A percentile compares a stretch with the other conserved stretches of the same genome.
Evolutionary conservation across 805 yeast species (phyloP).

Genomic region (Candida manassasensis): DNA sequence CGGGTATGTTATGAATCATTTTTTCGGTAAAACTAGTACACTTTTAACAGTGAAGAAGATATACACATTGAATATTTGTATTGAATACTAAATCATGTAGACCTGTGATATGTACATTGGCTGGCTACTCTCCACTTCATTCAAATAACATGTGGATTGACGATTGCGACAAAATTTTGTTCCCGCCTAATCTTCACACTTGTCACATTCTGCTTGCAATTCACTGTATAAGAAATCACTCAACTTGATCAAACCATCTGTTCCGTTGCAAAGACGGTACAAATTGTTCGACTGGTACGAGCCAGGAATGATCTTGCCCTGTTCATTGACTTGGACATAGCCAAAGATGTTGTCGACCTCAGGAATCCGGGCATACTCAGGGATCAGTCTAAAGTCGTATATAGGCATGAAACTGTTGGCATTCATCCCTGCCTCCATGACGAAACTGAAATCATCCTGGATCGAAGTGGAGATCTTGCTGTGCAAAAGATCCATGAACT

Average conservation of each 20-base stretch:
- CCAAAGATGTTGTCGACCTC: constrained; percentile 70
- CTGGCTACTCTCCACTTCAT: too few species aligned
- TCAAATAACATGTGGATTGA: too few species aligned
- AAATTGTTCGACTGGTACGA: constrained; percentile 55
- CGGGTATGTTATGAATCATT: too few species aligned
- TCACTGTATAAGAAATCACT: constrained; percentile 47
- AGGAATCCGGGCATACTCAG: constrained; percentile 62
- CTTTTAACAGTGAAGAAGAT: too few species aligned
- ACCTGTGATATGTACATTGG: too few species aligned
- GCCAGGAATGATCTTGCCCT: constrained; percentile 50
- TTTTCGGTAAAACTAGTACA: too few species aligned
- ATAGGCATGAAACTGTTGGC: constrained; percentile 60
- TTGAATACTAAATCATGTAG: too few species aligned
- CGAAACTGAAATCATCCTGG: constrained; percentile 47
- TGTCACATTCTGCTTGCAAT: constrained; percentile 28
- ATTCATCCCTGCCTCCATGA: constrained; percentile 52
- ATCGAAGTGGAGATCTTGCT: constrained; percentile 18
- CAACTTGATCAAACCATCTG: constrained; percentile 34
- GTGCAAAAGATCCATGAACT: constrained; percentile 27
- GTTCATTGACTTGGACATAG: constrained; percentile 53
- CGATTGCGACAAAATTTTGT: too few species aligned
- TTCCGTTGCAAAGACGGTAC: constrained; percentile 47
- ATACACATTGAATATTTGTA: too few species aligned
- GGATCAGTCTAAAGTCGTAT: constrained; percentile 63
- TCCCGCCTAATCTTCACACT: background rate